Evolutionary conservation across 192 early-diverging fungal genomes (phyloP).

Genomic region (Backusella morwellensis): DNA sequence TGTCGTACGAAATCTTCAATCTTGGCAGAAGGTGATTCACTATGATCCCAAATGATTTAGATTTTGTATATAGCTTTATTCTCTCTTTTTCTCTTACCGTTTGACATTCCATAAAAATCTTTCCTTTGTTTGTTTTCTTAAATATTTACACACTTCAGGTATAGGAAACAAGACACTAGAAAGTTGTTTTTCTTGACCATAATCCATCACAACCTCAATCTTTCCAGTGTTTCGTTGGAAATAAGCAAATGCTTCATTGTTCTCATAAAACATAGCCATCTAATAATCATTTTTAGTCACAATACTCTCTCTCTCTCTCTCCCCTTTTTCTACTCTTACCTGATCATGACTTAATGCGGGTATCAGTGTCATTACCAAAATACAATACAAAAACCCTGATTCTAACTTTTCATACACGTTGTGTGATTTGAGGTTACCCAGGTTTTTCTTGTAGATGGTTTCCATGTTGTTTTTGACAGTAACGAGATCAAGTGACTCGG

Average conservation of each 20-base stretch:
- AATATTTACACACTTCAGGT: slow-evolving; percentile 25
- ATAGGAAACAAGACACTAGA: slow-evolving; percentile 25
- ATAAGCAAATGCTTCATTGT: slow-evolving; percentile 15
- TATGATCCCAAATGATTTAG: neutral
- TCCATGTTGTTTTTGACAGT: slow-evolving; percentile 22
- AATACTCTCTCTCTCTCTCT: too few relatives aligned
- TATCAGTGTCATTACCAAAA: slow-evolving; percentile 19
- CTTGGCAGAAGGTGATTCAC: slow-evolving; percentile 25
- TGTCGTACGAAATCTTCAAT: slow-evolving; percentile 28
- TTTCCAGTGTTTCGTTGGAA: slow-evolving; percentile 24
- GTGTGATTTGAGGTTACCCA: neutral
- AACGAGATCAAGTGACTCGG: slow-evolving; percentile 9
- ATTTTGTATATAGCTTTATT: neutral
- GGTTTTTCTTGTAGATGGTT: slow-evolving; percentile 13
- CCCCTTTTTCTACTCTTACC: neutral
- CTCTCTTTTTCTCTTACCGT: slow-evolving; percentile 9
- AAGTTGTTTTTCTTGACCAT: slow-evolving; percentile 29
- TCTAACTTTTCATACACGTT: slow-evolving; percentile 15
- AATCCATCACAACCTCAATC: slow-evolving; percentile 29
- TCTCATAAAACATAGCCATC: slow-evolving; percentile 2
- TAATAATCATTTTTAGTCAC: neutral
- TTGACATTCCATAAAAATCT: slow-evolving; percentile 29
- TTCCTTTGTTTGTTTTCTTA: slow-evolving; percentile 21
- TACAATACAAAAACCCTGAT: slow-evolving; percentile 24
- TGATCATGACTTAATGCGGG: slow-evolving; percentile 16